These are phyloP conservation scores for Microcyclosporella mali DNA, from an alignment of 2,329 filamentous ascomycete genomes.

Conservation along the genomic window DNA sequence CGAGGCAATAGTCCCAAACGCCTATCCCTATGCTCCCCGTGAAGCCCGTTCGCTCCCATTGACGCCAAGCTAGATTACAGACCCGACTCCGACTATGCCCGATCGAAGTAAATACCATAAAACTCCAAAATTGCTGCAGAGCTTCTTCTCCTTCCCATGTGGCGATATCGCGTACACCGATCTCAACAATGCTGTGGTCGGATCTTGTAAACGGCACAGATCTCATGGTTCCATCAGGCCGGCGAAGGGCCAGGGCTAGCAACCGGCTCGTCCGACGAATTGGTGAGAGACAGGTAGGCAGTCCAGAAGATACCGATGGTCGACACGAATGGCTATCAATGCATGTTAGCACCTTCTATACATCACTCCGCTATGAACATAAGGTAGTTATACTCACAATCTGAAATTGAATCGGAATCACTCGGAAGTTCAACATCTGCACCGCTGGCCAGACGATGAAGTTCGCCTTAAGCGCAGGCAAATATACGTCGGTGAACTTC, in stretches of 20 bases:
- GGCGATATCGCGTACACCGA: background rate
- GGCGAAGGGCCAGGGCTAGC: conserved; percentile 13
- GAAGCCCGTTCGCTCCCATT: conserved; percentile 1
- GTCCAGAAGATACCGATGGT: conserved; percentile 97
- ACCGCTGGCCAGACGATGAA: conserved; percentile 92
- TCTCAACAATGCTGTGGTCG: too few relatives aligned
- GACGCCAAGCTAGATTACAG: conserved; percentile 13
- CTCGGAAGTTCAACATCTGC: conserved; percentile 90
- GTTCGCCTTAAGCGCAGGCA: conserved; percentile 92
- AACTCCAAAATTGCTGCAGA: background rate
- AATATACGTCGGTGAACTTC: conserved; percentile 90
- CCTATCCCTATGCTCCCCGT: background rate
- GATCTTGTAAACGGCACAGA: too few relatives aligned
- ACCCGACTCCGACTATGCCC: conserved; percentile 12
- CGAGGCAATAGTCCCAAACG: background rate
- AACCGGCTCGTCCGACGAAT: conserved; percentile 67
- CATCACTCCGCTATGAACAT: background rate
- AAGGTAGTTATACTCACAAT: conserved; percentile 68
- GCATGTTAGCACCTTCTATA: conserved; percentile 6
- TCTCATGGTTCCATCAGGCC: background rate
- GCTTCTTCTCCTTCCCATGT: too few relatives aligned
- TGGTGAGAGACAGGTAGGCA: conserved; percentile 87
- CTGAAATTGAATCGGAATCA: conserved; percentile 94
- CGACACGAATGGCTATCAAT: conserved; percentile 81
- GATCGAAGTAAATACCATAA: conserved; percentile 1